Evolutionary conservation across 192 early-diverging fungal species (phyloP).

Genomic region (Rhizoclosmatium sp.): DNA sequence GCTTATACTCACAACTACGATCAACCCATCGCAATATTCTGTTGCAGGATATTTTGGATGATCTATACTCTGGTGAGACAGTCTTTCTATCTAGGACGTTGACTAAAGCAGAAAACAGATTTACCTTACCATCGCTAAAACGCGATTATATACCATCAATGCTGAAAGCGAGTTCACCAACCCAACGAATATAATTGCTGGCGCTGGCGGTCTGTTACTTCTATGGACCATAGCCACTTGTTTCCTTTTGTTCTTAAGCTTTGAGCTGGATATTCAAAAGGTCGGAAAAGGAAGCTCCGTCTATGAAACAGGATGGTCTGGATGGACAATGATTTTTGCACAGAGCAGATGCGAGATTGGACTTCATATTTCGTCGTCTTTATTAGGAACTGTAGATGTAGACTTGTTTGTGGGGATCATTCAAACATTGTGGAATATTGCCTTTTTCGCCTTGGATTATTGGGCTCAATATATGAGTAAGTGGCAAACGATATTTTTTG

Average conservation of each 20-base stretch:
- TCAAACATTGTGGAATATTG: background rate
- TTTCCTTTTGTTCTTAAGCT: background rate
- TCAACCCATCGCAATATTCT: background rate
- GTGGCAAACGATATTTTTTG: background rate
- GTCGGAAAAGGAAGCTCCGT: background rate
- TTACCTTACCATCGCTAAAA: background rate
- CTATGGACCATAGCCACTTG: background rate
- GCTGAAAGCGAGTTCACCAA: background rate
- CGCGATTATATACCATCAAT: background rate
- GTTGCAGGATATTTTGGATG: background rate
- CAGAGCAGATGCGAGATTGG: background rate
- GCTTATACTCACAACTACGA: background rate
- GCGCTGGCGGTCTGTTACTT: background rate
- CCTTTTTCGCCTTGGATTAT: background rate
- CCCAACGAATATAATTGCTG: background rate
- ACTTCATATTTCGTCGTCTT: background rate
- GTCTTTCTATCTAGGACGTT: background rate
- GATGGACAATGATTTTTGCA: slow-evolving; percentile 6
- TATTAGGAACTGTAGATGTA: background rate
- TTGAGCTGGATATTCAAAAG: background rate
- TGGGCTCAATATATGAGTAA: background rate
- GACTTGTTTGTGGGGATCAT: slow-evolving; percentile 5
- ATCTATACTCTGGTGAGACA: background rate
- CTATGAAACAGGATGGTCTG: slow-evolving; percentile 1
- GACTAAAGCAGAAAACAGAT: background rate